A percentile compares a stretch with the other conserved stretches of the same genome.
Conservation (phyloP, 129 eudicot genomes). For the Tagetes erecta region DNA sequence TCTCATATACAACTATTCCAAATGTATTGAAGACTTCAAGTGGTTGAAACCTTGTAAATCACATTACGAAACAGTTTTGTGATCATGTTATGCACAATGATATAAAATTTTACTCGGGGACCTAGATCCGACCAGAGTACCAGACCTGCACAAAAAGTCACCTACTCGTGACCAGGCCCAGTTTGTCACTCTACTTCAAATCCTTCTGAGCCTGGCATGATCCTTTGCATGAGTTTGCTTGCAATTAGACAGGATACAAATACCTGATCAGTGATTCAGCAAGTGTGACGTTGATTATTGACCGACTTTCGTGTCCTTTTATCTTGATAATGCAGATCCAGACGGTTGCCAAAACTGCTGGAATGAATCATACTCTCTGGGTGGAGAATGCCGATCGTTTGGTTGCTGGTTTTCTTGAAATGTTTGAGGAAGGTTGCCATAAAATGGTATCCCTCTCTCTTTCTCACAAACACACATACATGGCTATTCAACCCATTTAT, state of each 20-base stretch:
- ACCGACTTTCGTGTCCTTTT: slow-evolving; percentile 11
- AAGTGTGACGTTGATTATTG: background rate
- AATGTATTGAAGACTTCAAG: background rate
- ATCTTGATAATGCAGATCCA: slow-evolving; percentile 55
- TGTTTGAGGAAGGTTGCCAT: slow-evolving; percentile 98
- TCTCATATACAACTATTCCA: background rate
- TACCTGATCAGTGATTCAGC: background rate
- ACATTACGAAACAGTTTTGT: background rate
- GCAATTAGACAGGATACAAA: background rate
- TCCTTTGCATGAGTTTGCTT: background rate
- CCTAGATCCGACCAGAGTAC: background rate
- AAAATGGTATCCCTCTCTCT: slow-evolving; percentile 41
- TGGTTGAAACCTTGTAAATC: background rate
- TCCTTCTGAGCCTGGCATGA: background rate
- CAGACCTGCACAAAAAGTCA: background rate
- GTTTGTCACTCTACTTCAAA: background rate
- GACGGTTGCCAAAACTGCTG: slow-evolving; percentile 74
- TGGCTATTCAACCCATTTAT: background rate
- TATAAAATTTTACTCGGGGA: background rate
- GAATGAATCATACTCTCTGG: slow-evolving; percentile 71
- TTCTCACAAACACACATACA: background rate
- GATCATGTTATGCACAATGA: background rate
- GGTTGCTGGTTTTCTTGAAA: slow-evolving; percentile 99
- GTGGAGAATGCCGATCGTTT: slow-evolving; percentile 96
- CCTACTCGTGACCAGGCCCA: background rate